phyloP scores from a whole-genome alignment of 768 basidiomycete genomes.

The Trametes coccinea region DNA sequence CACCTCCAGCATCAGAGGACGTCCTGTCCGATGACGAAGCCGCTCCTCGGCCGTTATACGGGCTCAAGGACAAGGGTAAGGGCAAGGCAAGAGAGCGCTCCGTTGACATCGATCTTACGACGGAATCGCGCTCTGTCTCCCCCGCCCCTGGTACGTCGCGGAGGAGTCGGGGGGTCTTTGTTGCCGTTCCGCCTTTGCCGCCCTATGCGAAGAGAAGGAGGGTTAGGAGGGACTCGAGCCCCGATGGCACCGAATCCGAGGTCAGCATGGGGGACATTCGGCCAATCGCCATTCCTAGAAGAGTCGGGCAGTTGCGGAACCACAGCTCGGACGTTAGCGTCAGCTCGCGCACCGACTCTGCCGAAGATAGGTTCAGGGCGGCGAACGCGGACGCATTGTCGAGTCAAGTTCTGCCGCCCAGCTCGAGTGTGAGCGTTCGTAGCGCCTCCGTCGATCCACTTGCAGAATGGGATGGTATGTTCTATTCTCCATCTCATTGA shows the following conservation, averaged over 20 bases:
- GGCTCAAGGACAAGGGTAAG: constrained; percentile 17
- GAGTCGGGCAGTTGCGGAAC: background rate
- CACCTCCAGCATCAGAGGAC: background rate
- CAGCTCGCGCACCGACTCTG: background rate
- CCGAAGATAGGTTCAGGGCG: background rate
- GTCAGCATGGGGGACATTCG: background rate
- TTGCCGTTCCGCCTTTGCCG: constrained; percentile 25
- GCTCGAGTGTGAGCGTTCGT: background rate
- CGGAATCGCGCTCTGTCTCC: background rate
- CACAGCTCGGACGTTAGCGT: background rate
- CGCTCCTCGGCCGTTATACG: background rate
- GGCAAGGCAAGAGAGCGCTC: background rate
- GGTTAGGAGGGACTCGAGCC: background rate
- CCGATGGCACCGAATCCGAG: background rate
- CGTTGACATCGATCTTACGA: constrained; percentile 1
- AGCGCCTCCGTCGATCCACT: constrained; percentile 12
- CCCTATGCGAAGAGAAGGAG: background rate
- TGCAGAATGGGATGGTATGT: constrained; percentile 13
- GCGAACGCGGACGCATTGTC: background rate
- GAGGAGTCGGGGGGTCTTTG: constrained; percentile 11
- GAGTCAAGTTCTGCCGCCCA: background rate
- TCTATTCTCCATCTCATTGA: too few relatives aligned
- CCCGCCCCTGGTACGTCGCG: background rate
- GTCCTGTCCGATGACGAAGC: background rate
- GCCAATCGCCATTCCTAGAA: background rate